Conservation (phyloP, 2,329 filamentous ascomycete species). For the Microdochium paspali region DNA sequence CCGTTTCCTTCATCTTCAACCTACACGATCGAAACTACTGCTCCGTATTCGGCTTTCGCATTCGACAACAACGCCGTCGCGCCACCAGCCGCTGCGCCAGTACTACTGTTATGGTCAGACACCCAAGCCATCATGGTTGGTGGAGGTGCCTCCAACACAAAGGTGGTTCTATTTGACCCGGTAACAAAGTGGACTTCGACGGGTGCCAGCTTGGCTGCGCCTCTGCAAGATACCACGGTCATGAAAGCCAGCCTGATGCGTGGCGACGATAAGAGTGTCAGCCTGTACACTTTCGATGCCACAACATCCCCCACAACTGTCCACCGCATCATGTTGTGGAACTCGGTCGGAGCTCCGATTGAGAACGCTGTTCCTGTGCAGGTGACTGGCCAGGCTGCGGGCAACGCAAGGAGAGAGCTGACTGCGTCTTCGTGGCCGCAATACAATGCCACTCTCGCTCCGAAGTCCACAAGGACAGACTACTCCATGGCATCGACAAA, state of each 20-base stretch:
- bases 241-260: conserved; percentile 57
- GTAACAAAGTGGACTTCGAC: conserved; percentile 57
- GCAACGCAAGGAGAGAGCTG: conserved; percentile 27
- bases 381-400: conserved; percentile 7
- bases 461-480: conserved; percentile 51
- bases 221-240: conserved; percentile 44
- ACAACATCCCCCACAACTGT: conserved; percentile 66
- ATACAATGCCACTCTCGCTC: conserved; percentile 70
- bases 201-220: conserved; percentile 50
- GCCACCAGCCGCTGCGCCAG: conserved; percentile 56
- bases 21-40: conserved; percentile 59
- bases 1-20: conserved; percentile 58
- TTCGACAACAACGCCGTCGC: conserved; percentile 46
- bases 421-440: conserved; percentile 59
- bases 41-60: conserved; percentile 54
- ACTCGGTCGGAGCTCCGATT: conserved; percentile 46
- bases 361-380: conserved; percentile 33
- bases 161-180: conserved; percentile 64
- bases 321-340: conserved; percentile 57
- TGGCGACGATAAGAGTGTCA: conserved; percentile 68
- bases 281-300: conserved; percentile 71
- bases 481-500: conserved; percentile 63
- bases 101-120: conserved; percentile 66
- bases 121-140: conserved; percentile 66
- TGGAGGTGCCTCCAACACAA: conserved; percentile 54